These are phyloP conservation scores for Arthrocladium fulminans DNA, from an alignment of 2,329 filamentous ascomycete species.

Conservation along the genomic window DNA sequence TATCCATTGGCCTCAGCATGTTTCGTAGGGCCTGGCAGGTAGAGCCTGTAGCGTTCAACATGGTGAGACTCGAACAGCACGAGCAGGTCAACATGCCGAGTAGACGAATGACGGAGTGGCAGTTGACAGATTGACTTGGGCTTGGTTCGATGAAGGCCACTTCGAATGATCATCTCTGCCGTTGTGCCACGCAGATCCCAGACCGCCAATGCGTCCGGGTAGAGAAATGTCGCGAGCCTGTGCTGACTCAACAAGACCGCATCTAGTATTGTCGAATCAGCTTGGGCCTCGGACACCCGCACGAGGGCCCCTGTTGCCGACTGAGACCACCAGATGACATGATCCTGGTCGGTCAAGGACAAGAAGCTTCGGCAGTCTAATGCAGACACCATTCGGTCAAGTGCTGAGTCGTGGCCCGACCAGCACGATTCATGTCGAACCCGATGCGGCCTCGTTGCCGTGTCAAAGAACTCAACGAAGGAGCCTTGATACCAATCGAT, in stretches of 20 bases:
- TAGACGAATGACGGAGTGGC: background rate
- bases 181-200: conserved; percentile 1
- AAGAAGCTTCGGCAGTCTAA: conserved; percentile 59
- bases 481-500: conserved; percentile 74
- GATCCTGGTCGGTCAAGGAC: conserved; percentile 68
- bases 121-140: background rate
- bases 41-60: background rate
- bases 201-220: background rate
- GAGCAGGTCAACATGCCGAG: background rate
- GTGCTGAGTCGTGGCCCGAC: conserved; percentile 72
- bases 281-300: background rate
- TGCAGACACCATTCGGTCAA: conserved; percentile 71
- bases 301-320: conserved; percentile 33
- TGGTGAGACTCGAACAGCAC: background rate
- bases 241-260: background rate
- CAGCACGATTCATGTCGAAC: conserved; percentile 58
- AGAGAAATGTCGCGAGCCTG: background rate
- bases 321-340: conserved; percentile 78
- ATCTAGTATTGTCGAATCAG: background rate
- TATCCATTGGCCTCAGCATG: conserved; percentile 1
- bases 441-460: conserved; percentile 49
- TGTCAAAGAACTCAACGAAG: conserved; percentile 71
- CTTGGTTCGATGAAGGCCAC: background rate
- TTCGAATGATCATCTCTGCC: background rate
- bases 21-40: background rate